phyloP scores from a whole-genome alignment of 164 flowering plant species.

The Buxus sempervirens region DNA sequence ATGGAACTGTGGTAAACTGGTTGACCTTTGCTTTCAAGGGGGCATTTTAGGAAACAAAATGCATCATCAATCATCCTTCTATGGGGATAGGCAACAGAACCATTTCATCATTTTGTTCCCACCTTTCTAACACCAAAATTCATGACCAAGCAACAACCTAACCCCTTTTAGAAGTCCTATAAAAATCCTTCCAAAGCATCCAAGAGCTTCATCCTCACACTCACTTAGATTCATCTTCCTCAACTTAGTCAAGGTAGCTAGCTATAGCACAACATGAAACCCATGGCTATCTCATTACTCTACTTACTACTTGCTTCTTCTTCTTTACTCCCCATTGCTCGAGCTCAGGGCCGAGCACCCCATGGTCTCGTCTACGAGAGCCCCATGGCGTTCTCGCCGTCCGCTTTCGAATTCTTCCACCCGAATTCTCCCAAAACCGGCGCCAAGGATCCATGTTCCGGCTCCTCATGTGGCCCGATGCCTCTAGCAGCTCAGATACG shows the following conservation, averaged over 20 bases:
- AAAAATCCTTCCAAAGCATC: slow-evolving; percentile 29
- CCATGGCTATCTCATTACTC: slow-evolving; percentile 15
- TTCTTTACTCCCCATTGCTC: slow-evolving; percentile 29
- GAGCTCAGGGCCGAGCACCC: slow-evolving; percentile 47
- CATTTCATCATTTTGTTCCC: slow-evolving; percentile 39
- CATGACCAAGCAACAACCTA: slow-evolving; percentile 44
- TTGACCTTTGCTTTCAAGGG: not conserved
- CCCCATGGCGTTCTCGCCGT: slow-evolving; percentile 63
- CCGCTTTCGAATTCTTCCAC: slow-evolving; percentile 71
- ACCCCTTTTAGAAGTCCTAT: slow-evolving; percentile 20
- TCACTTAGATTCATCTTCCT: no score
- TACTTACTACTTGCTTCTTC: slow-evolving; percentile 27
- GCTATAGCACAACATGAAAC: slow-evolving; percentile 13
- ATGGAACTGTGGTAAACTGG: no score
- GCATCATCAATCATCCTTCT: not conserved
- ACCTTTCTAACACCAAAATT: slow-evolving; percentile 28
- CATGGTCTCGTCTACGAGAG: slow-evolving; percentile 63
- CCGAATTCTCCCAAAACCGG: slow-evolving; percentile 30
- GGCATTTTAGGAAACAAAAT: not conserved
- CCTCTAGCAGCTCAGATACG: slow-evolving; percentile 47
- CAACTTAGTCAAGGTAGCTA: no score
- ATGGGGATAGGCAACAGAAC: not conserved
- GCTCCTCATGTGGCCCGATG: slow-evolving; percentile 42
- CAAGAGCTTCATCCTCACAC: slow-evolving; percentile 10
- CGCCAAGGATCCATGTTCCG: slow-evolving; percentile 17